phyloP scores from a whole-genome alignment of 805 yeast species.

The Torulaspora delbrueckii region DNA sequence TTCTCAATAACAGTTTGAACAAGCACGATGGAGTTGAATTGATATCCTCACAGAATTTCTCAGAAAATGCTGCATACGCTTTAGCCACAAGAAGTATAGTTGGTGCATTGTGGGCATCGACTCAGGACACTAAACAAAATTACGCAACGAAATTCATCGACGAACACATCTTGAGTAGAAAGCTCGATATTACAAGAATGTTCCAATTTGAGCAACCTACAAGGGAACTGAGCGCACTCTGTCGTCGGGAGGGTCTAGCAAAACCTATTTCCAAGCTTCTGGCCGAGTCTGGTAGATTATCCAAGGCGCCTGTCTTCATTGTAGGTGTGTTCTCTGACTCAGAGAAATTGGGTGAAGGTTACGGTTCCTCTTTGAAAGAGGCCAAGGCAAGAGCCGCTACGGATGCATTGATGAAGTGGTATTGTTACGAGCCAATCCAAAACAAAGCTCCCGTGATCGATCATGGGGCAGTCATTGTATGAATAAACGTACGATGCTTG shows the following conservation, averaged over 20 bases:
- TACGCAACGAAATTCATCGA: constrained; percentile 64
- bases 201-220: constrained; percentile 83
- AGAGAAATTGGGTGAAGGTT: constrained; percentile 86
- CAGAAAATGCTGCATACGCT: constrained; percentile 42
- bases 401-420: constrained; percentile 85
- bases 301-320: constrained; percentile 78
- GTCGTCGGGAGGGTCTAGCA: constrained; percentile 68
- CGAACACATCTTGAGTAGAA: constrained; percentile 75
- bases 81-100: constrained; percentile 75
- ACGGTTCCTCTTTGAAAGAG: constrained; percentile 83
- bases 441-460: constrained; percentile 51
- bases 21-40: constrained; percentile 49
- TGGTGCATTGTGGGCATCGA: constrained; percentile 75
- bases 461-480: constrained; percentile 43
- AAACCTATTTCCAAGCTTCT: constrained; percentile 76
- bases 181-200: constrained; percentile 66
- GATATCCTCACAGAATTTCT: constrained; percentile 38
- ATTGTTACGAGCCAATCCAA: constrained; percentile 77
- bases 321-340: constrained; percentile 88
- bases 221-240: constrained; percentile 69
- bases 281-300: constrained; percentile 89
- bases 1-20: constrained; percentile 27
- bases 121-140: constrained; percentile 43
- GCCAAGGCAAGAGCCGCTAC: constrained; percentile 91
- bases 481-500: constrained; percentile 15